A percentile compares a stretch with the other conserved stretches of the same genome.
Conservation (phyloP, 768 basidiomycete genomes). For the Termitomyces titanicus region DNA sequence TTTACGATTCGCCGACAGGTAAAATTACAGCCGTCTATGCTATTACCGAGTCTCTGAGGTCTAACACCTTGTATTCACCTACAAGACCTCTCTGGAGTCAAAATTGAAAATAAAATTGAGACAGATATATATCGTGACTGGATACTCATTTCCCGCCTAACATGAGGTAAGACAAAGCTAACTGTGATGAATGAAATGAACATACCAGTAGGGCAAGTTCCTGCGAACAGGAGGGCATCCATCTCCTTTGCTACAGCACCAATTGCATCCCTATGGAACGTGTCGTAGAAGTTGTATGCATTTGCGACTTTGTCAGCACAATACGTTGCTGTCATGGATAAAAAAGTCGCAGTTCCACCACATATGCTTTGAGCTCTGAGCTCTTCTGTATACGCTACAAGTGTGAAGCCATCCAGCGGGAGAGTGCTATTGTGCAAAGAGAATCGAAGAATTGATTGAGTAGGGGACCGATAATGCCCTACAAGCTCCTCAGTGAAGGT, state of each 20-base stretch:
- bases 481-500: constrained; percentile 7
- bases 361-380: constrained; percentile 9
- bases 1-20: too few species aligned
- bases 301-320: constrained; percentile 4
- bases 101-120: too few species aligned
- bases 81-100: too few species aligned
- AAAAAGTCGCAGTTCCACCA: constrained; percentile 8
- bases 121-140: background rate
- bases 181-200: background rate
- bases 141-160: background rate
- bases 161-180: background rate
- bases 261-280: background rate
- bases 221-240: constrained; percentile 1
- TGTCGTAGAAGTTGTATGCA: constrained; percentile 3
- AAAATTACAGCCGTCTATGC: too few species aligned
- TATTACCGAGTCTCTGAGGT: too few species aligned
- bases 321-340: constrained; percentile 7
- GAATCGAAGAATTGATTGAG: constrained; percentile 1
- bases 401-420: background rate
- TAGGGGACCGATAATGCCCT: constrained; percentile 5
- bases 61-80: too few species aligned
- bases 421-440: background rate
- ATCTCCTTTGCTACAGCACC: background rate
- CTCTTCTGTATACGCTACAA: constrained; percentile 9
- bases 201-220: constrained; percentile 8